Evolutionary conservation across 2,329 filamentous ascomycete species (phyloP), one percentile per base, ranked within the genome.

Genomic region (Ophioceras dolichostomum): DNA sequence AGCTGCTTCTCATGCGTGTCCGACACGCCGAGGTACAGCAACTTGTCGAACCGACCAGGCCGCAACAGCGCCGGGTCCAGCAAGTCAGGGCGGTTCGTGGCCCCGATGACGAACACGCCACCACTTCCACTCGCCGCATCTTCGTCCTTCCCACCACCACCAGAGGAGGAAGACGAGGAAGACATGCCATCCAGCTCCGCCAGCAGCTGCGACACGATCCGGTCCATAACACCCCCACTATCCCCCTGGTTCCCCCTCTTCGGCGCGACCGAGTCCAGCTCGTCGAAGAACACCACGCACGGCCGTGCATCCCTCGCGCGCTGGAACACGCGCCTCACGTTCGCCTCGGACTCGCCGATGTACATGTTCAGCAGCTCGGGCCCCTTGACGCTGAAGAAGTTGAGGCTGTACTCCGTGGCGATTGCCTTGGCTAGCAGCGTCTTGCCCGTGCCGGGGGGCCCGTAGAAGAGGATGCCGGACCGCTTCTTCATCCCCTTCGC

Each of bases 151-250:
- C 39, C 40, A 13, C 38, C 45, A 24, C 37, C 41, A 10, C 32
- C 43, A 4, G 30, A 17, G 30, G 14, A 14, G 4, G 14, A 14
- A 10, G 8, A 14, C 13, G 86, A 88, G 46, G 89, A 83, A 37
- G 88, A 95, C 91, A 98, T 98, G 36, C 91, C 91, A 54, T 98
- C 91, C 17, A 98, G 68, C 60, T 98, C 91, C 0, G 91, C 91
- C 10, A 98, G 73, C 32, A 98, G 65, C 62, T 96, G 91, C 41
- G 83, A 91, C 36, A 98, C 89, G 46, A 96, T 96, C 39, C 91
- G 78, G 56, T 96, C 91, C 89, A 96, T 96, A 39, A 96, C 91
- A 53, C 91, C 91, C 40, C 91, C 89, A 45, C 86, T 94, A 52
- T 96, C 91, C 34, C 91, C 91, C 58, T 96, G 89, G 51, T 96